phyloP scores from a whole-genome alignment of 768 basidiomycete species.

The Neoboletus brunneissimus region DNA sequence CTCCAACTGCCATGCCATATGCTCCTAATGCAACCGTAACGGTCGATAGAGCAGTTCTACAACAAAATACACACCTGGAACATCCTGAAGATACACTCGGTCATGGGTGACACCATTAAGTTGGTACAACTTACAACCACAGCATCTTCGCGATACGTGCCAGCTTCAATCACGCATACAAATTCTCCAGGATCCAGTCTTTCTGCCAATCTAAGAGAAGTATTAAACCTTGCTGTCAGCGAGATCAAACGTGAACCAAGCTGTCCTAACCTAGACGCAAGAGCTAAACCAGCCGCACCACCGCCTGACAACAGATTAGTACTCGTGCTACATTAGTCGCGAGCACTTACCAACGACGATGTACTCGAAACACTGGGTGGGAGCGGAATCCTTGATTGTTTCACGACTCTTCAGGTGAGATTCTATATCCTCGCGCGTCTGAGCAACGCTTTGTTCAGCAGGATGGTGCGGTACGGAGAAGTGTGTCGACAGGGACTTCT shows the following conservation, averaged over 20 bases:
- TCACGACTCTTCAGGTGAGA: not conserved
- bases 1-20: not conserved
- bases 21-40: not conserved
- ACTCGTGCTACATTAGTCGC: not conserved
- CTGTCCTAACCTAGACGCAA: slow-evolving; percentile 11
- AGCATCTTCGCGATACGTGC: slow-evolving; percentile 6
- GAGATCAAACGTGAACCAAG: not conserved
- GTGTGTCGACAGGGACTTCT: not conserved
- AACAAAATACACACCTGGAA: slow-evolving; percentile 14
- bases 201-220: slow-evolving; percentile 11
- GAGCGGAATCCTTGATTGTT: not conserved
- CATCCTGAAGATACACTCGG: slow-evolving; percentile 4
- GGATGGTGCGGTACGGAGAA: not conserved
- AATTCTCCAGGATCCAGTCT: slow-evolving; percentile 9
- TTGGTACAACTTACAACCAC: slow-evolving; percentile 9
- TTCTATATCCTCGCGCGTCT: not conserved
- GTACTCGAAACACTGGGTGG: slow-evolving; percentile 6
- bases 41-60: too few species aligned
- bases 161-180: slow-evolving; percentile 22
- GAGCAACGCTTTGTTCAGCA: not conserved
- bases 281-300: slow-evolving; percentile 16
- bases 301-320: slow-evolving; percentile 7
- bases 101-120: not conserved
- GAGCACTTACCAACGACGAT: slow-evolving; percentile 9
- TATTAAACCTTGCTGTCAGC: not conserved